Percentiles rank a stretch among this genome's conserved stretches.
phyloP scores from a whole-genome alignment of 768 basidiomycete species.

The Psilocybe cubensis region DNA sequence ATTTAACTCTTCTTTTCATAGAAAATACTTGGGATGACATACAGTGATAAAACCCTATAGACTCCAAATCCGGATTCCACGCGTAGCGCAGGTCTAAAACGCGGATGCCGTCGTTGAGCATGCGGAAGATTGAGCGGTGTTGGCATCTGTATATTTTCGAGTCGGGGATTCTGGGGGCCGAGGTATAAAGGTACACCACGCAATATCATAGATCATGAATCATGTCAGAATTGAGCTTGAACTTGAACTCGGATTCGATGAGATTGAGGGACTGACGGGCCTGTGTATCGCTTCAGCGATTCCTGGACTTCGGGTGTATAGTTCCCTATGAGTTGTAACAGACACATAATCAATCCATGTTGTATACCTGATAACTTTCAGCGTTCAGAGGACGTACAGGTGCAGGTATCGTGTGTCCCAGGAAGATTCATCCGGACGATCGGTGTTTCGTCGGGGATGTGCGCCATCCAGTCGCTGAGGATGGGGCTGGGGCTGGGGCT shows the following conservation, averaged over 20 bases:
- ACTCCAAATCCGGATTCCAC: constrained; percentile 53
- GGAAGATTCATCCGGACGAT: constrained; percentile 53
- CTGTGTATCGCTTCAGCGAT: constrained; percentile 44
- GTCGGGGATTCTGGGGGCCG: constrained; percentile 31
- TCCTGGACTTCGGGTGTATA: constrained; percentile 45
- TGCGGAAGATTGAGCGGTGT: constrained; percentile 45
- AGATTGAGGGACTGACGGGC: constrained; percentile 35
- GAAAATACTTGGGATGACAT: constrained; percentile 12
- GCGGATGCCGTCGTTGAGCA: constrained; percentile 50
- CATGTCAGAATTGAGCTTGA: background rate
- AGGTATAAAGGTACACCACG: background rate
- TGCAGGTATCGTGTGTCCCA: constrained; percentile 53
- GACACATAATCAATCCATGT: too few species aligned
- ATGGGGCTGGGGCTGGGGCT: too few species aligned
- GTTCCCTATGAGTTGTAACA: constrained; percentile 46
- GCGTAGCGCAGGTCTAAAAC: constrained; percentile 51
- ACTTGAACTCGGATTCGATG: background rate
- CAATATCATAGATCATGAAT: too few species aligned
- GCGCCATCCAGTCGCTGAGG: constrained; percentile 53
- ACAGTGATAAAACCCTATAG: constrained; percentile 54
- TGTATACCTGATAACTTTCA: background rate
- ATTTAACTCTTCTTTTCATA: too few species aligned
- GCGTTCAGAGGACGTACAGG: constrained; percentile 32
- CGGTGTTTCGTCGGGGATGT: constrained; percentile 40
- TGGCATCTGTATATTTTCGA: constrained; percentile 44